Evolutionary conservation across 2,329 filamentous ascomycete species (phyloP), one percentile per base, ranked within the genome.

Genomic region (Phaeosphaeria sp.): DNA sequence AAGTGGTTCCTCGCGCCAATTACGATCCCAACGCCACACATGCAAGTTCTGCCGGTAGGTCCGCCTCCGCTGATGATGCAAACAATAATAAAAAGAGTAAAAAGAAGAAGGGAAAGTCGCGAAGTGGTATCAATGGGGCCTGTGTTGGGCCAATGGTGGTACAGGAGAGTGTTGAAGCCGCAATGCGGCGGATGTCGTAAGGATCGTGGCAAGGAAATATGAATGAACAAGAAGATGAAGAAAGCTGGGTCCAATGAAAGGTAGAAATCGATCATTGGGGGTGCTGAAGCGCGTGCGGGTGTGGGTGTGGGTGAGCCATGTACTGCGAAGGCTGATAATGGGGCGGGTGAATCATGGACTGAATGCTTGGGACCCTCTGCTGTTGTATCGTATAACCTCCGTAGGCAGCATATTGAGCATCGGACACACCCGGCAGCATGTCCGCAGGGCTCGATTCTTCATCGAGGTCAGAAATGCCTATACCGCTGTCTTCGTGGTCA

Each of bases 401-500:
- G 50, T 66, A 71, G 25, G 64, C 55, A 18, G 55, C 39, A 43
- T 66, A 66, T 42, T 67, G 62, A 53, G 60, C 22, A 51, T 66
- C 66, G 48, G 68, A 60, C 49, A 67, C 58, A 53, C 67, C 60
- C 49, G 66, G 61, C 55, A 71, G 61, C 57, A 72, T 57, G 53
- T 69, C 71, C 39, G 59, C 52, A 57, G 66, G 70, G 57, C 61
- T 76, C 72, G 68, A 60, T 62, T 78, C 76, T 75, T 76, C 77
- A 69, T 82, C 80, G 76, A 78, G 75, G 73, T 83, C 81, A 71
- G 81, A 82, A 70, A 78, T 73, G 65, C 85, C 88, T 80, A 91
- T 86, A 72, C 87, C 89, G 79, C 87, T 90, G 80, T 92, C 89
- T 80, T 91, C 89, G 79, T 79, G 75, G 65, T 80, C 77, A 66